phyloP scores from a whole-genome alignment of 768 basidiomycete genomes.

The Wakefieldia striispora region DNA sequence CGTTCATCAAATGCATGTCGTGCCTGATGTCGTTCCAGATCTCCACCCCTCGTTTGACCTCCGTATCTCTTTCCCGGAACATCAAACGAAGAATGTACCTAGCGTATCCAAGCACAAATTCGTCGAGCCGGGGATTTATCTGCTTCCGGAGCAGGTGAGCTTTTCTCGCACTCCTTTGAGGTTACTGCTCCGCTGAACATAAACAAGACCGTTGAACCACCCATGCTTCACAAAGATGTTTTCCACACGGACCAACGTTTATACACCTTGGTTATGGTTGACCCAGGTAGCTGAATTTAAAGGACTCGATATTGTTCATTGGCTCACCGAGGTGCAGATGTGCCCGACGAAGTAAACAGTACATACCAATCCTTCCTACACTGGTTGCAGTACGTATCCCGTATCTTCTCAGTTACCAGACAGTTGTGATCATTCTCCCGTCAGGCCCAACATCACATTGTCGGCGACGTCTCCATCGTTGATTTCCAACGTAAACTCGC shows the following conservation, averaged over 20 bases:
- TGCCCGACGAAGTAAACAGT: slow-evolving; percentile 68
- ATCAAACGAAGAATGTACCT: slow-evolving; percentile 16
- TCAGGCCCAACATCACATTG: slow-evolving; percentile 80
- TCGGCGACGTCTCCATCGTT: slow-evolving; percentile 48
- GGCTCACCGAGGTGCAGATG: slow-evolving; percentile 49
- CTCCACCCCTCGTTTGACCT: slow-evolving; percentile 76
- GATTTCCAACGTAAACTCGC: slow-evolving; percentile 45
- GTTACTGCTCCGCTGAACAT: slow-evolving; percentile 1
- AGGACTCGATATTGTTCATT: background rate
- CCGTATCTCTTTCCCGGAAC: slow-evolving; percentile 54
- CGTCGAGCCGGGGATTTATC: slow-evolving; percentile 70
- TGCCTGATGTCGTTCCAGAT: slow-evolving; percentile 80
- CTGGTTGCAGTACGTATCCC: slow-evolving; percentile 70
- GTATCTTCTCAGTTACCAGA: background rate
- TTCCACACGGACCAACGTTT: slow-evolving; percentile 79
- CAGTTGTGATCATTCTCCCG: background rate
- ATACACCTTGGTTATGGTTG: slow-evolving; percentile 88
- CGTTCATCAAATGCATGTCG: slow-evolving; percentile 84
- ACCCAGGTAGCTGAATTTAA: slow-evolving; percentile 61
- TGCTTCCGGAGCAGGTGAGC: slow-evolving; percentile 65
- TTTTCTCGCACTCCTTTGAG: background rate
- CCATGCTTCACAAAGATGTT: slow-evolving; percentile 66
- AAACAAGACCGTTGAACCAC: slow-evolving; percentile 59
- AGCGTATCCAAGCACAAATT: slow-evolving; percentile 30
- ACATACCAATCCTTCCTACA: slow-evolving; percentile 76